A percentile compares a stretch with the other conserved stretches of the same genome.
Evolutionary conservation across 495 filamentous ascomycete species (phyloP).

Genomic region (Penicillium taxi): DNA sequence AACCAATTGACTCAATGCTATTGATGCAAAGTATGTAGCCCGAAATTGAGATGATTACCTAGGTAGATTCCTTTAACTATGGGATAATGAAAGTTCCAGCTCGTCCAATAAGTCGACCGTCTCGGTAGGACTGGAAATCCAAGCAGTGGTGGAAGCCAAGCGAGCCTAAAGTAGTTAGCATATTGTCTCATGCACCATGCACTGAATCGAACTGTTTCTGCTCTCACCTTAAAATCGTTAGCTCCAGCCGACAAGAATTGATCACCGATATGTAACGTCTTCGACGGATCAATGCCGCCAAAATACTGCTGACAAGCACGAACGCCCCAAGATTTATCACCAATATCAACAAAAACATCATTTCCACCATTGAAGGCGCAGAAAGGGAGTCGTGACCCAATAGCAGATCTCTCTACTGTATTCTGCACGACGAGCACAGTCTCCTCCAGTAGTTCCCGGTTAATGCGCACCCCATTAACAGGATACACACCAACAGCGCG

Average conservation of each 20-base stretch:
- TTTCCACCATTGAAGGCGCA: slow-evolving; percentile 97
- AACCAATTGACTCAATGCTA: too few relatives aligned
- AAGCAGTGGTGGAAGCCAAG: slow-evolving; percentile 61
- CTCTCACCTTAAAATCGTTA: slow-evolving; percentile 89
- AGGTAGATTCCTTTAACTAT: background rate
- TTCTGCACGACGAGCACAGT: slow-evolving; percentile 92
- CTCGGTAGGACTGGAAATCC: slow-evolving; percentile 89
- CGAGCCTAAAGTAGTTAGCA: slow-evolving; percentile 37
- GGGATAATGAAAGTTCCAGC: slow-evolving; percentile 16
- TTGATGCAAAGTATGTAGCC: too few relatives aligned
- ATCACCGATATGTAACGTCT: slow-evolving; percentile 82
- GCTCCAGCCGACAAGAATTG: slow-evolving; percentile 93
- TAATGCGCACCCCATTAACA: slow-evolving; percentile 49
- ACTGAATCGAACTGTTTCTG: too few relatives aligned
- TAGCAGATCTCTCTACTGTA: slow-evolving; percentile 70
- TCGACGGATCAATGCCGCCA: slow-evolving; percentile 56
- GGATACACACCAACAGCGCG: slow-evolving; percentile 88
- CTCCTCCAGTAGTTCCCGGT: slow-evolving; percentile 87
- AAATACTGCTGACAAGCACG: slow-evolving; percentile 89
- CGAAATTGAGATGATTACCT: too few relatives aligned
- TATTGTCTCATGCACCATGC: too few relatives aligned
- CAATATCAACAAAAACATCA: slow-evolving; percentile 97
- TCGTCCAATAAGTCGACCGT: slow-evolving; percentile 86
- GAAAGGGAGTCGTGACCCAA: slow-evolving; percentile 70
- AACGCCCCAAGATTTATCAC: slow-evolving; percentile 95